A percentile compares a stretch with the other conserved stretches of the same genome.
Evolutionary conservation across 2,329 filamentous ascomycete species (phyloP).

Genomic region (Trichoderma oligosporum): DNA sequence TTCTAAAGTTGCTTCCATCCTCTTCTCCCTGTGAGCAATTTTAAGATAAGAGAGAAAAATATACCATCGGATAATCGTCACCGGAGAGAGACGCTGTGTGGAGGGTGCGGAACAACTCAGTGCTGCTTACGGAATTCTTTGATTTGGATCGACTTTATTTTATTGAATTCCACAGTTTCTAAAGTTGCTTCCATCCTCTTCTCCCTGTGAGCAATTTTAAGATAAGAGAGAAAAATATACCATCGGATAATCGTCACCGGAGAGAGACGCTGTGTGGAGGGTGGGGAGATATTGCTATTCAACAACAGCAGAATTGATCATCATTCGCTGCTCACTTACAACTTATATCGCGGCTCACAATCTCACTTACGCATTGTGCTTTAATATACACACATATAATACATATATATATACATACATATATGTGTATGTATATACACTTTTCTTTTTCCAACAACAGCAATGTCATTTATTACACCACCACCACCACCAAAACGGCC

Average conservation of each 20-base stretch:
- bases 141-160: no score
- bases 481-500: slow-evolving; percentile 31
- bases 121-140: neutral
- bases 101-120: neutral
- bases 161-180: no score
- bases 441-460: neutral
- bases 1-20: neutral
- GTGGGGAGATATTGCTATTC: neutral
- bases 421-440: no score
- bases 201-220: neutral
- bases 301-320: no score
- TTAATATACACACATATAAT: no score
- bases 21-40: neutral
- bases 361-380: neutral
- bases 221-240: no score
- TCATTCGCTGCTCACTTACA: slow-evolving; percentile 18
- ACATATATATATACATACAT: neutral
- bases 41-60: no score
- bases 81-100: neutral
- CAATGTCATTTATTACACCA: slow-evolving; percentile 44
- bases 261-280: neutral
- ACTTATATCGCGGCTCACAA: neutral
- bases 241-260: no score
- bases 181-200: neutral
- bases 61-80: no score